phyloP scores from a whole-genome alignment of 441 rosid genomes.

The Omphalea diandra region DNA sequence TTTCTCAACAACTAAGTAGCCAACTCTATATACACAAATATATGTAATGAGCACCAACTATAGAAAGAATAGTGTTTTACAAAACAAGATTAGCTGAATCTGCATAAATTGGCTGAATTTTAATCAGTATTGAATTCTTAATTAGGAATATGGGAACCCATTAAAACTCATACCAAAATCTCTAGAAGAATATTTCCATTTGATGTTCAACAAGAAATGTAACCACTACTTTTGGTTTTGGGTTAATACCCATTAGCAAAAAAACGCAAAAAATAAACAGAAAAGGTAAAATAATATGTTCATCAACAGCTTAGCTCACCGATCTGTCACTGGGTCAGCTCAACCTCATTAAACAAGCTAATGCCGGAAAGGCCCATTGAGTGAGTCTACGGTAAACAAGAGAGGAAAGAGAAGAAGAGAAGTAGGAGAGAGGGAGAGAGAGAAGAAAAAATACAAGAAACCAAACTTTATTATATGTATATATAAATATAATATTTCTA shows the following conservation, averaged over 20 bases:
- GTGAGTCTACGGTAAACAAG: conserved; percentile 32
- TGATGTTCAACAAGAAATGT: conserved; percentile 22
- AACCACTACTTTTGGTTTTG: conserved; percentile 14
- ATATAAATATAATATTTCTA: conserved; percentile 2
- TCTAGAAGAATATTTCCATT: conserved; percentile 26
- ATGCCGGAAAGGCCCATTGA: conserved; percentile 49
- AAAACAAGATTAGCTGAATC: conserved; percentile 33
- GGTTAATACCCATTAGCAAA: conserved; percentile 1
- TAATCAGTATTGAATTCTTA: conserved; percentile 29
- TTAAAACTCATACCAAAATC: conserved; percentile 16
- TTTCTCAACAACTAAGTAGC: conserved; percentile 26
- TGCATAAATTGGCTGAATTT: conserved; percentile 22
- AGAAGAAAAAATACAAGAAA: neutral
- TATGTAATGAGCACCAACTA: conserved; percentile 20
- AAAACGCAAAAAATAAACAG: conserved; percentile 4
- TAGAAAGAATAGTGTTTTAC: neutral
- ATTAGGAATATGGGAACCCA: conserved; percentile 23
- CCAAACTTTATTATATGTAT: neutral
- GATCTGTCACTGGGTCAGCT: conserved; percentile 43
- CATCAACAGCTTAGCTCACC: conserved; percentile 37
- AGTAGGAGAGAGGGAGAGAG: conserved; percentile 22
- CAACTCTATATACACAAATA: conserved; percentile 26
- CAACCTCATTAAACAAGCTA: conserved; percentile 40
- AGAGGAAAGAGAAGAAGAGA: conserved; percentile 8
- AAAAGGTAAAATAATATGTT: conserved; percentile 20